Percentiles rank a stretch among this genome's conserved stretches.
These are phyloP conservation scores for Kazachstania africana DNA, from an alignment of 805 yeast species.

Conservation along the genomic window DNA sequence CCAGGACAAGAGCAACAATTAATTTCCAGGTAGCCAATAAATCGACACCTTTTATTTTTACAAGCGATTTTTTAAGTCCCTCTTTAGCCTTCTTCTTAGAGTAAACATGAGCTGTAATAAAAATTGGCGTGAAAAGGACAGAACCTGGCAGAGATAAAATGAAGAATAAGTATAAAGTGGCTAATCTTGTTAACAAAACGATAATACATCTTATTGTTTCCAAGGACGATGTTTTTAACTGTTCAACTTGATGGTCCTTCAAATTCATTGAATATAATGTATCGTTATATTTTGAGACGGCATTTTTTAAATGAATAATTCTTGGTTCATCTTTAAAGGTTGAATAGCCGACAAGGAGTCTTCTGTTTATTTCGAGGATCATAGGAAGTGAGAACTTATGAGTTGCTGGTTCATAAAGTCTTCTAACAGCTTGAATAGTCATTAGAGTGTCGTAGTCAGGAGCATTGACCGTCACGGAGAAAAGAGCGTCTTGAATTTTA, in stretches of 20 bases:
- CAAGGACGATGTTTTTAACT: constrained; percentile 27
- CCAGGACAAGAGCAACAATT: constrained; percentile 68
- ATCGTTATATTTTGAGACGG: constrained; percentile 59
- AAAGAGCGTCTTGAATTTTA: constrained; percentile 60
- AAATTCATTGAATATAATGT: constrained; percentile 52
- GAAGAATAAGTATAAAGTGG: constrained; percentile 41
- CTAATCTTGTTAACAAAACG: constrained; percentile 40
- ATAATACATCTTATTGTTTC: constrained; percentile 37
- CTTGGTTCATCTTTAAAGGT: constrained; percentile 64
- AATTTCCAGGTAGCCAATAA: constrained; percentile 95
- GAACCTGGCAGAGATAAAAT: constrained; percentile 74
- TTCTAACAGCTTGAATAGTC: constrained; percentile 89
- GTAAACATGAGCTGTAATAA: constrained; percentile 56
- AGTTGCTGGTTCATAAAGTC: constrained; percentile 42
- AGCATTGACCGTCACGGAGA: constrained; percentile 84
- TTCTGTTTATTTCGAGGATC: constrained; percentile 78
- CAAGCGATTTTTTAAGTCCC: constrained; percentile 85
- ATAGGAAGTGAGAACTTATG: constrained; percentile 47
- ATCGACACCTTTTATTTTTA: constrained; percentile 81
- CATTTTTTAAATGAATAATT: constrained; percentile 46
- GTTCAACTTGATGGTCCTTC: constrained; percentile 61
- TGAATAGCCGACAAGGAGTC: constrained; percentile 73
- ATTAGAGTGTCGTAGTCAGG: constrained; percentile 87
- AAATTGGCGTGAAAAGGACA: constrained; percentile 74
- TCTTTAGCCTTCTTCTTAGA: constrained; percentile 60